These are phyloP conservation scores for Lotus japonicus DNA, from an alignment of 306 rosid genomes.

Conservation along the genomic window DNA sequence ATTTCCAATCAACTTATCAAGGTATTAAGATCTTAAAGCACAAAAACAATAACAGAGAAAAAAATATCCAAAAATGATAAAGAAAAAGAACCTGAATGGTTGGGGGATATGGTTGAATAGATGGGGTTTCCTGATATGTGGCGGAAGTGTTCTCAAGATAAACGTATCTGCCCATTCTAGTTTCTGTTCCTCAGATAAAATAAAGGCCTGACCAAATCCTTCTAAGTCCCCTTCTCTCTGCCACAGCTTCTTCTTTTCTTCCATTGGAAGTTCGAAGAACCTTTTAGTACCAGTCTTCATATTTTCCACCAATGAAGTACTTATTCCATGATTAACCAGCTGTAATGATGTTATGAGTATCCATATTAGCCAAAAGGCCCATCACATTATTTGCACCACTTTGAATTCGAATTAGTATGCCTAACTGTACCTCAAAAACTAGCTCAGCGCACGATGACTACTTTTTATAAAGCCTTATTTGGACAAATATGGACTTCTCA, in stretches of 20 bases:
- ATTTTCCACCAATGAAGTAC: background rate
- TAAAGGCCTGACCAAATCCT: conserved; percentile 45
- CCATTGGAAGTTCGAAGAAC: background rate
- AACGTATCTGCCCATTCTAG: conserved; percentile 44
- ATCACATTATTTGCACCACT: too few relatives aligned
- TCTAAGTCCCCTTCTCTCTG: conserved; percentile 29
- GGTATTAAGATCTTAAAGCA: too few relatives aligned
- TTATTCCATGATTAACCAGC: conserved; percentile 11
- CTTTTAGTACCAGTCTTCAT: background rate
- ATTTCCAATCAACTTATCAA: too few relatives aligned
- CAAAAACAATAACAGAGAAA: background rate
- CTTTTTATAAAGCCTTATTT: too few relatives aligned
- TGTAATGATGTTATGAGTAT: too few relatives aligned
- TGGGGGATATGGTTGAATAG: conserved; percentile 28
- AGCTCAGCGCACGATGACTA: too few relatives aligned
- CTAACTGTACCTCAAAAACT: too few relatives aligned
- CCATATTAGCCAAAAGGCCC: too few relatives aligned
- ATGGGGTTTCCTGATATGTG: conserved; percentile 34
- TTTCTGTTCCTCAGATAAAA: conserved; percentile 43
- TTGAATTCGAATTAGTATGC: too few relatives aligned
- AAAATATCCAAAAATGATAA: background rate
- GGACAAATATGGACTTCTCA: too few relatives aligned
- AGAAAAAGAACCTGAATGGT: conserved; percentile 22
- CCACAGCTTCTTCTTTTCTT: conserved; percentile 16
- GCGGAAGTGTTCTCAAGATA: conserved; percentile 15